A percentile compares a stretch with the other conserved stretches of the same genome.
Conservation (phyloP, 306 rosid genomes). For the Glycine tomentella region DNA sequence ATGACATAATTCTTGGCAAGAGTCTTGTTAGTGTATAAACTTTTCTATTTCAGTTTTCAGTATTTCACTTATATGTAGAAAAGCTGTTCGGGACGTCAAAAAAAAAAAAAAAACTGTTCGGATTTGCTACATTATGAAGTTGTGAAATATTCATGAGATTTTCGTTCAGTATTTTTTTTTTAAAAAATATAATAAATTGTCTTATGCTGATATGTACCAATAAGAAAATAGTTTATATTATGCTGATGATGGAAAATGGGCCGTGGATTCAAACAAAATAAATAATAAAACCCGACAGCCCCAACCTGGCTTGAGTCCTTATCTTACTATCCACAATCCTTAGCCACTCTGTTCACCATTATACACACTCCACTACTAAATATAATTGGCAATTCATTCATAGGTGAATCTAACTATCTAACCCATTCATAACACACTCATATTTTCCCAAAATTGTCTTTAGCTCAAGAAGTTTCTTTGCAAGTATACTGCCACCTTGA, state of each 20-base stretch:
- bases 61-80: no score
- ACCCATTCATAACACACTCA: no score
- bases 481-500: no score
- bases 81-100: no score
- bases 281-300: no score
- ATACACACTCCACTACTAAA: no score
- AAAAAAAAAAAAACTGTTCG: no score
- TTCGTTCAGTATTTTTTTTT: not conserved
- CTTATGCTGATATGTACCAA: not conserved
- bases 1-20: constrained; percentile 94
- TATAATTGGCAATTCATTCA: no score
- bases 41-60: constrained; percentile 16
- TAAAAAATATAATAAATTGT: not conserved
- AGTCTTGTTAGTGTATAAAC: constrained; percentile 60
- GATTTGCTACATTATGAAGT: constrained; percentile 26
- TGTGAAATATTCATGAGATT: constrained; percentile 29
- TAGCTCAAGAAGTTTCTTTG: no score
- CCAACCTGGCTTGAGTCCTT: no score
- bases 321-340: not conserved
- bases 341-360: not conserved
- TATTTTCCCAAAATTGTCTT: no score
- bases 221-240: not conserved
- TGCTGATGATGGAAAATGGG: not conserved
- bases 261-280: not conserved
- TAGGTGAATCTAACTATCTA: no score